phyloP scores from a whole-genome alignment of 208 protist species.

The Trypanosomatidae sp. region DNA sequence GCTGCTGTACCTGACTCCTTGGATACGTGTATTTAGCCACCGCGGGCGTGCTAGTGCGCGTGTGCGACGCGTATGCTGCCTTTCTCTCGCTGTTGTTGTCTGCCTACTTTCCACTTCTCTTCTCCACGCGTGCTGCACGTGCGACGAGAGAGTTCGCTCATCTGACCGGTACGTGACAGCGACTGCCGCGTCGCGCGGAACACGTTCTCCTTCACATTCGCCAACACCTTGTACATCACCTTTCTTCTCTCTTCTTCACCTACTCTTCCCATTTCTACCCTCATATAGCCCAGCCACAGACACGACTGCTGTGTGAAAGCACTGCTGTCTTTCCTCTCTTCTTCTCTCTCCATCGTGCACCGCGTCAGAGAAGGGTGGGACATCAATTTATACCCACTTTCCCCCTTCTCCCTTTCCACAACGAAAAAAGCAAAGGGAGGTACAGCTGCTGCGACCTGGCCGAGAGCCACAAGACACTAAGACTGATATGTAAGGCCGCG shows the following conservation, averaged over 20 bases:
- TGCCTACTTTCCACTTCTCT: background rate
- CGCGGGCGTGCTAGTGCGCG: background rate
- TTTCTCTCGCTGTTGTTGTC: slow-evolving; percentile 5
- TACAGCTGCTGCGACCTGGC: background rate
- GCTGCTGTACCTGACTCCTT: background rate
- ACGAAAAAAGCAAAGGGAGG: background rate
- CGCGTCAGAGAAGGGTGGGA: background rate
- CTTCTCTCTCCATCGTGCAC: background rate
- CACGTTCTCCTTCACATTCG: background rate
- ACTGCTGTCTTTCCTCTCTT: slow-evolving; percentile 16
- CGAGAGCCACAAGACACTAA: background rate
- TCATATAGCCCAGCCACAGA: slow-evolving; percentile 5
- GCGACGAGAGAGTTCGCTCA: background rate
- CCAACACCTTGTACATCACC: background rate
- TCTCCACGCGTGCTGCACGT: background rate
- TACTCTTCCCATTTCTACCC: background rate
- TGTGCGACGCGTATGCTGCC: background rate
- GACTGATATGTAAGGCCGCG: background rate
- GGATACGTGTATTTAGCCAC: background rate
- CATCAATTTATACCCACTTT: background rate
- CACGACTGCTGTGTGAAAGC: background rate
- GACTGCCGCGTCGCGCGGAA: background rate
- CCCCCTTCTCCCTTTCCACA: too few species aligned
- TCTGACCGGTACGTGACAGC: background rate
- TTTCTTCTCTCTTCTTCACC: background rate